Evolutionary conservation across 1,284 basidiomycete species (phyloP), one percentile per base, ranked within the genome.

Genomic region (Ganoderma lucidum): DNA sequence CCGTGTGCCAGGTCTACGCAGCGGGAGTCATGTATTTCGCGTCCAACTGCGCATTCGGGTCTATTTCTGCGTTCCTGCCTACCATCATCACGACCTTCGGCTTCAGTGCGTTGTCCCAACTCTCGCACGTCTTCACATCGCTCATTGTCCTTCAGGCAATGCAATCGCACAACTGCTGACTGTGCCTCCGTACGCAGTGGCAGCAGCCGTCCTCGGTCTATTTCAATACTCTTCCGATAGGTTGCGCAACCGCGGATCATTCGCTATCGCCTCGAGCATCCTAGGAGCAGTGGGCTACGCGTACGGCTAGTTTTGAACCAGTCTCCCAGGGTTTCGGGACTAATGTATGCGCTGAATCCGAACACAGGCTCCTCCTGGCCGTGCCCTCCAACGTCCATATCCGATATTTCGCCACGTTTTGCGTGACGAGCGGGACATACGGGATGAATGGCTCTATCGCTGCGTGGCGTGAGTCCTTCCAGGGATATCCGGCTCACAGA

Each of bases 1-100:
- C 19, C 2, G 3, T 3, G 6, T 56, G 30, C 10, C 41, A 91
- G 89, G 82, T 91, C 19, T 92, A 92, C 71, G 72, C 81, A 8
- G 90, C 85, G 28, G 90, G 91, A 0, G 80, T 89, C 28, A 87
- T 92, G 60, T 93, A 92, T 78, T 94, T 93, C 71, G 93, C 91
- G 35, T 83, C 93, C 69, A 96, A 96, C 79, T 87, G 90, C 65
- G 90, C 91, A 1, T 84, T 96, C 2, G 92, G 93, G 12, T 92
- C 91, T 2, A 91, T 94, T 55, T 90, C 91, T 3, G 95, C 93
- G 0, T 96, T 96, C 81, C 81, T 96, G 37, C 95, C 95, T 0
- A 96, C 94, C 0, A 95, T 96, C 75, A 89, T 95, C 70, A 86
- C 85, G 64, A 91, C 90, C 0, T 88, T 94, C 75, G 91, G 89